Conservation (phyloP, 805 yeast species). For the Starmerella asiatica region DNA sequence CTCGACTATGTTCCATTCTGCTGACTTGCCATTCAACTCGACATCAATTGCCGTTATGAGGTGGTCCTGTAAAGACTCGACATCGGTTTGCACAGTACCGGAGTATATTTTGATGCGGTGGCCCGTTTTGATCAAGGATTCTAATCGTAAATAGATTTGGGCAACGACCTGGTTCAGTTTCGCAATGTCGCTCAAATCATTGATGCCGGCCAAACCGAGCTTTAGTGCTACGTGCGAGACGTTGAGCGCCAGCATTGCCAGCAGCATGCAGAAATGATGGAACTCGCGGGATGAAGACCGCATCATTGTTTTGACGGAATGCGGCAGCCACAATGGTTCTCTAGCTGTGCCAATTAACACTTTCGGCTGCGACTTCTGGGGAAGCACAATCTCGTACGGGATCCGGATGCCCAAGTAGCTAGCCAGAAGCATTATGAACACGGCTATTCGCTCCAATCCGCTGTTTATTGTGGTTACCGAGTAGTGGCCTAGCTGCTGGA, state of each 20-base stretch:
- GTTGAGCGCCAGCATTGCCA: constrained; percentile 26
- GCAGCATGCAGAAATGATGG: constrained; percentile 23
- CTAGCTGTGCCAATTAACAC: constrained; percentile 17
- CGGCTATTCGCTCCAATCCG: constrained; percentile 26
- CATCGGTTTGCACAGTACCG: constrained; percentile 14
- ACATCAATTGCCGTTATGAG: constrained; percentile 20
- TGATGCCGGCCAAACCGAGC: constrained; percentile 20
- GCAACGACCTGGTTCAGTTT: constrained; percentile 23
- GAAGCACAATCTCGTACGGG: constrained; percentile 24
- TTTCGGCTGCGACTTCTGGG: constrained; percentile 20
- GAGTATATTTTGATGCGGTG: constrained; percentile 18
- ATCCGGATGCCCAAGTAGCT: constrained; percentile 25
- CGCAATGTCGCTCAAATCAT: constrained; percentile 16
- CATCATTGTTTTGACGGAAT: constrained; percentile 22
- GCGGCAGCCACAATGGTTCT: constrained; percentile 12
- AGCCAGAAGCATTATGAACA: constrained; percentile 23
- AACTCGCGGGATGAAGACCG: constrained; percentile 24
- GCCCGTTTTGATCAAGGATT: constrained; percentile 16
- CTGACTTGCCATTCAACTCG: constrained; percentile 26
- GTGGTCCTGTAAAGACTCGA: constrained; percentile 21
- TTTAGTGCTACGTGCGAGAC: constrained; percentile 22
- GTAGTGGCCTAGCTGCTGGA: constrained; percentile 23
- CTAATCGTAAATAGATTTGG: constrained; percentile 23
- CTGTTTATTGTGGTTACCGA: constrained; percentile 23
- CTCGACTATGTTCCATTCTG: constrained; percentile 27